These are phyloP conservation scores for Ceratocystis harringtonii DNA, from an alignment of 2,329 filamentous ascomycete genomes.

Conservation along the genomic window DNA sequence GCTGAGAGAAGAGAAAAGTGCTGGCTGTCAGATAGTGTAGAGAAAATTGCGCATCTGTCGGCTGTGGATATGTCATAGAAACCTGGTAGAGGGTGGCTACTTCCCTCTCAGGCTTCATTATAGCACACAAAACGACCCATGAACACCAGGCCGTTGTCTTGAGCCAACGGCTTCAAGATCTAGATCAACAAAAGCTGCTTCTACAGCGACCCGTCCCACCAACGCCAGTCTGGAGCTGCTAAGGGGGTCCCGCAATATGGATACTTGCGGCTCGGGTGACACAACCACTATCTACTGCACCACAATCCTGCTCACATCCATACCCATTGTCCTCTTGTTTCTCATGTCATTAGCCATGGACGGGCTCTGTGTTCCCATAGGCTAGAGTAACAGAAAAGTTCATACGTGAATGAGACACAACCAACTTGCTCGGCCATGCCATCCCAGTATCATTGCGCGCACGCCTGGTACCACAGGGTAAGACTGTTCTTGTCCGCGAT, in stretches of 20 bases:
- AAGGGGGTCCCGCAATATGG: neutral
- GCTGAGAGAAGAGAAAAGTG: no score
- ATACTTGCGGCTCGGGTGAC: neutral
- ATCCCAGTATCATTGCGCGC: neutral
- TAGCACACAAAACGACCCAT: no score
- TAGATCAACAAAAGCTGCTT: neutral
- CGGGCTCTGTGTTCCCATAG: neutral
- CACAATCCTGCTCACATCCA: neutral
- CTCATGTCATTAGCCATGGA: neutral
- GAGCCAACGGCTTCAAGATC: no score
- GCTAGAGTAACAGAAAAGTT: neutral
- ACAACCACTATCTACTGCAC: neutral
- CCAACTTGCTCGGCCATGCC: neutral
- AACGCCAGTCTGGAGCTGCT: neutral
- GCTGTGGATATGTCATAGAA: no score
- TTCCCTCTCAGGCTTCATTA: no score
- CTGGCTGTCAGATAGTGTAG: no score
- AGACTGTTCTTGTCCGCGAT: neutral
- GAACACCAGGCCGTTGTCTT: no score
- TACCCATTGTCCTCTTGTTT: neutral
- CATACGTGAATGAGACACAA: neutral
- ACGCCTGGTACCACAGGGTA: neutral
- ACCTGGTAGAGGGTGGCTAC: no score
- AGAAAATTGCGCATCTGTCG: no score
- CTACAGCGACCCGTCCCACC: neutral